Evolutionary conservation across 208 protist species (phyloP).

Genomic region (Trypanosoma lewisi): DNA sequence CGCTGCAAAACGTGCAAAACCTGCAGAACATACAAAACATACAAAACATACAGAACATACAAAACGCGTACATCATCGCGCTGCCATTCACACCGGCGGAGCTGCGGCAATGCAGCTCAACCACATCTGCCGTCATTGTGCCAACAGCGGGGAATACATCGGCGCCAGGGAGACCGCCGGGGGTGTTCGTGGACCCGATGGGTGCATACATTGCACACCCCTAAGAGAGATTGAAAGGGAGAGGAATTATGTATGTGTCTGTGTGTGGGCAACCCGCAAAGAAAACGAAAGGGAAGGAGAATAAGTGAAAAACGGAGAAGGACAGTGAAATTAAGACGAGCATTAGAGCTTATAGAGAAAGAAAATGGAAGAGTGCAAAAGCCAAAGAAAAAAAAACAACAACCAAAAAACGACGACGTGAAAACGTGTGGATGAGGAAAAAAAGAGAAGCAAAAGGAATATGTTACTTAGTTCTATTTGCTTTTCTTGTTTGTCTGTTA

Average conservation of each 20-base stretch:
- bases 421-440: too few relatives aligned
- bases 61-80: conserved; percentile 8
- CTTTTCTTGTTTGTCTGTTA: not conserved
- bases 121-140: not conserved
- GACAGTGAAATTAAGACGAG: too few relatives aligned
- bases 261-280: not conserved
- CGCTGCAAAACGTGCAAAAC: too few relatives aligned
- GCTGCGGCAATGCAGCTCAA: not conserved
- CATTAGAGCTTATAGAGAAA: too few relatives aligned
- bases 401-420: too few relatives aligned
- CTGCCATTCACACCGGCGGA: not conserved
- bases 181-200: not conserved
- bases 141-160: not conserved
- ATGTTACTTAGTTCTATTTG: conserved; percentile 2
- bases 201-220: not conserved
- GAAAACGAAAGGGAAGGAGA: conserved; percentile 1
- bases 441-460: conserved; percentile 7
- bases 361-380: not conserved
- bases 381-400: too few relatives aligned
- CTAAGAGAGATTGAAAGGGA: not conserved
- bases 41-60: too few relatives aligned
- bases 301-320: not conserved
- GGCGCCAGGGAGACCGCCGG: not conserved
- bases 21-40: too few relatives aligned
- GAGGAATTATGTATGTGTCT: not conserved